Evolutionary conservation across 257 asterid genomes (phyloP).

Genomic region (Scutellaria baicalensis): DNA sequence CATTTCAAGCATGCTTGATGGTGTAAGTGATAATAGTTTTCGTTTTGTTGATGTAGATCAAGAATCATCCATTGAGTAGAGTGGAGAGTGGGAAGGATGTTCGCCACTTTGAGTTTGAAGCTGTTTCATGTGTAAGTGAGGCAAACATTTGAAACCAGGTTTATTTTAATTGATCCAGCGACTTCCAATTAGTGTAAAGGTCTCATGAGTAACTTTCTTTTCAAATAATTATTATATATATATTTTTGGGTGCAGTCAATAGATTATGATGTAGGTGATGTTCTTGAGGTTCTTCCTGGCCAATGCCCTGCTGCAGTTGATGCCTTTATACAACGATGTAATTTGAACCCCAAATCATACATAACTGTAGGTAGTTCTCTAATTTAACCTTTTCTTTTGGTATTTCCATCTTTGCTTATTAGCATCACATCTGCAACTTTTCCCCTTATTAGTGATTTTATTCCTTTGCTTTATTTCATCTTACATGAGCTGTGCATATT

Average conservation of each 20-base stretch:
- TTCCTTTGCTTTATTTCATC: neutral
- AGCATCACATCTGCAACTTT: neutral
- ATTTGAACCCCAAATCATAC: constrained; percentile 74
- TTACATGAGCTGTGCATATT: neutral
- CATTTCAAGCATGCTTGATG: neutral
- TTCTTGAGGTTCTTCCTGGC: constrained; percentile 83
- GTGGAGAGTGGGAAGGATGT: constrained; percentile 70
- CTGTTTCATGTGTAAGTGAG: constrained; percentile 84
- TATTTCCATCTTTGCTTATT: neutral
- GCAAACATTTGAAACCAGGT: constrained; percentile 8
- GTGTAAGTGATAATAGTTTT: neutral
- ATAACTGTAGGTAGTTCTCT: constrained; percentile 61
- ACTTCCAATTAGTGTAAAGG: neutral
- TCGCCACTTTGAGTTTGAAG: constrained; percentile 81
- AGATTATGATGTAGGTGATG: constrained; percentile 86
- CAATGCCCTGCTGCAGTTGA: constrained; percentile 73
- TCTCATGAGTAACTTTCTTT: neutral
- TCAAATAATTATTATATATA: neutral
- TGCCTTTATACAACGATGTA: constrained; percentile 72
- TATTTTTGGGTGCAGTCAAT: constrained; percentile 41
- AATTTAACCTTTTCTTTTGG: constrained; percentile 5
- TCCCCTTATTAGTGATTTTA: neutral
- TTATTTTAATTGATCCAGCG: neutral
- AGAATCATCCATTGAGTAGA: constrained; percentile 44
- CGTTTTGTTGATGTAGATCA: constrained; percentile 37